Conservation (phyloP, 305 asterid species). For the Solanum chacoense region DNA sequence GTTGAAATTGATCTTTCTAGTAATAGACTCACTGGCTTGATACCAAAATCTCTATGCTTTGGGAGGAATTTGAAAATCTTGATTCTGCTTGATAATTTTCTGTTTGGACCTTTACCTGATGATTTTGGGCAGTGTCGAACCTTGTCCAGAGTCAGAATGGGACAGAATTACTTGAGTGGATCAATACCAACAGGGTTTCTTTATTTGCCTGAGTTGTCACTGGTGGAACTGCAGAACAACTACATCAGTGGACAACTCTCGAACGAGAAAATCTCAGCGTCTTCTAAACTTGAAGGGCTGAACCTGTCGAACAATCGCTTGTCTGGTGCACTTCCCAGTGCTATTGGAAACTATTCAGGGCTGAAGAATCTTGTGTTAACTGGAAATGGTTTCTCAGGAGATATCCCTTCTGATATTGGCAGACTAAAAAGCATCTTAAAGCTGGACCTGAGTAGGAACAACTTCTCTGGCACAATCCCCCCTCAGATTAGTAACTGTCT, state of each 20-base stretch:
- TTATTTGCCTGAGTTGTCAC: conserved; percentile 42
- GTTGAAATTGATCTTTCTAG: conserved; percentile 43
- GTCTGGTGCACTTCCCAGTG: conserved; percentile 34
- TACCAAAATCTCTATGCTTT: conserved; percentile 40
- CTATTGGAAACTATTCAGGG: conserved; percentile 31
- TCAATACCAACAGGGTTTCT: conserved; percentile 41
- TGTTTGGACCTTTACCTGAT: conserved; percentile 56
- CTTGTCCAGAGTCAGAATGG: conserved; percentile 39
- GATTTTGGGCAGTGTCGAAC: conserved; percentile 38
- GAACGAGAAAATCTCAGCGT: conserved; percentile 6
- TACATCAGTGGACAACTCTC: conserved; percentile 33
- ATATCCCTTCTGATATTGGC: conserved; percentile 47
- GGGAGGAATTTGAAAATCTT: conserved; percentile 33
- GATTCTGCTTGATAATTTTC: conserved; percentile 41
- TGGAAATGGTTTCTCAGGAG: conserved; percentile 44
- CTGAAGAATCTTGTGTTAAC: conserved; percentile 41
- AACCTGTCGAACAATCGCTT: conserved; percentile 43
- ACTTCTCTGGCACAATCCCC: conserved; percentile 36
- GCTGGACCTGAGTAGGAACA: conserved; percentile 44
- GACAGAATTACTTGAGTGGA: conserved; percentile 48
- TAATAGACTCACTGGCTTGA: conserved; percentile 46
- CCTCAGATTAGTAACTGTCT: conserved; percentile 32
- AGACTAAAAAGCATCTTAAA: conserved; percentile 37
- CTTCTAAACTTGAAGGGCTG: conserved; percentile 38
- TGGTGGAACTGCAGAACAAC: conserved; percentile 52